Evolutionary conservation across 1,139 yeast genomes (phyloP), one percentile per base, ranked within the genome.

Genomic region (Meyerozyma guilliermondii): DNA sequence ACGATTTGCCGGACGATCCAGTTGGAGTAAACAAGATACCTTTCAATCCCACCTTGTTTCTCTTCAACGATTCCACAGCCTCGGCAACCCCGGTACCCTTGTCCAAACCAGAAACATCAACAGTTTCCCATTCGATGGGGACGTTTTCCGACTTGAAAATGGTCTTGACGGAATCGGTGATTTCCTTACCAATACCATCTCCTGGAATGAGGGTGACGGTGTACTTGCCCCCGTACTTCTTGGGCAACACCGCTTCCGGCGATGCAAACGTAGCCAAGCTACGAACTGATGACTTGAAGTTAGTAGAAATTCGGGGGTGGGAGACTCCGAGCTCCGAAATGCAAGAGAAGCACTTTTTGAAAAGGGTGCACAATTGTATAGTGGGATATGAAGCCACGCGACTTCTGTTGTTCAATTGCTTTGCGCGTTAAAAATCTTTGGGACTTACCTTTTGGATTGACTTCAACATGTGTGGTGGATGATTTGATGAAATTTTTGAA

Each of bases 151-250:
- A 81, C 64, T 83, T 78, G 77, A 91, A 92, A 60, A 92, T 87
- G 56, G 88, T 80, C 68, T 86, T 83, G 50, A 92, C 98, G 31
- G 97, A 85, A 66, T 87, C 94, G 47, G 98, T 85, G 66, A 89
- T 87, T 74, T 92, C 97, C 63, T 84, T 85, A 68, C 98, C 98
- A 53, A 91, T 85, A 80, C 98, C 98, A 65, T 92, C 98, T 67
- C 91, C 92, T 50, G 98, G 98, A 59, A 92, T 85, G 65, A 92
- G 77, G 44, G 97, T 89, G 46, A 89, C 95, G 45, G 91, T 85
- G 77, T 80, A 91, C 65, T 83, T 84, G 51, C 96, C 96, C 56
- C 98, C 98, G 71, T 88, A 89, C 73, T 88, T 87, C 76, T 87
- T 87, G 59, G 96, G 95, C 59, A 84, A 74, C 49, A 79, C 78